Evolutionary conservation across 2,329 filamentous ascomycete species (phyloP).

Genomic region (Zymoseptoria crescenta): DNA sequence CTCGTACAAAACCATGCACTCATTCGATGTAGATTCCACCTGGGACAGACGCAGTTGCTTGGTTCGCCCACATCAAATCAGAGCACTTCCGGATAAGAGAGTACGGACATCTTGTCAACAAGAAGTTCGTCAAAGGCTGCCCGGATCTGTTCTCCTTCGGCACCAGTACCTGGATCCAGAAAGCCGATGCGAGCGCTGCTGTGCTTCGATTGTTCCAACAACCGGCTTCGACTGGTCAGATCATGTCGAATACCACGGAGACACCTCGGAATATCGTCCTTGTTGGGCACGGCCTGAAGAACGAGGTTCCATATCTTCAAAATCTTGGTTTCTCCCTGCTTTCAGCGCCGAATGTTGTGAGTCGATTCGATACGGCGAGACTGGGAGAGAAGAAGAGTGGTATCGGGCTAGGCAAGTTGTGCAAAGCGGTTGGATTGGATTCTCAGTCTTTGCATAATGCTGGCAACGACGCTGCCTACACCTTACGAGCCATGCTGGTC

Average conservation of each 20-base stretch:
- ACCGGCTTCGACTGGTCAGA: conserved; percentile 25
- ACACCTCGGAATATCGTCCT: conserved; percentile 59
- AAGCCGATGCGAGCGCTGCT: conserved; percentile 28
- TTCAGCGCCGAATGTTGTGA: conserved; percentile 45
- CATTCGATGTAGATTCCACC: conserved; percentile 7
- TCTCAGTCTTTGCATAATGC: conserved; percentile 1
- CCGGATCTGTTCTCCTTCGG: conserved; percentile 70
- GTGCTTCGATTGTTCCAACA: conserved; percentile 49
- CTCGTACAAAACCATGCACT: background rate
- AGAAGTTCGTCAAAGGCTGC: conserved; percentile 60
- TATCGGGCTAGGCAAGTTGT: conserved; percentile 48
- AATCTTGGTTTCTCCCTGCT: conserved; percentile 54
- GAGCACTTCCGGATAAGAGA: conserved; percentile 70
- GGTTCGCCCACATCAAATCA: conserved; percentile 7
- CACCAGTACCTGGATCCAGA: conserved; percentile 40
- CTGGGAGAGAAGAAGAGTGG: conserved; percentile 50
- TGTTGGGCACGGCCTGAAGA: conserved; percentile 66
- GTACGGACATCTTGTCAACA: conserved; percentile 58
- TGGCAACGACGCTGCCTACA: conserved; percentile 15
- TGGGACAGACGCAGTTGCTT: conserved; percentile 28
- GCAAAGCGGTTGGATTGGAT: conserved; percentile 46
- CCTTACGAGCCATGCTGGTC: conserved; percentile 10
- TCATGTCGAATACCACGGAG: background rate
- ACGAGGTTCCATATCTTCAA: conserved; percentile 62
- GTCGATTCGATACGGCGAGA: conserved; percentile 59